phyloP scores from a whole-genome alignment of 257 asterid genomes.

The Pogostemon cablin region DNA sequence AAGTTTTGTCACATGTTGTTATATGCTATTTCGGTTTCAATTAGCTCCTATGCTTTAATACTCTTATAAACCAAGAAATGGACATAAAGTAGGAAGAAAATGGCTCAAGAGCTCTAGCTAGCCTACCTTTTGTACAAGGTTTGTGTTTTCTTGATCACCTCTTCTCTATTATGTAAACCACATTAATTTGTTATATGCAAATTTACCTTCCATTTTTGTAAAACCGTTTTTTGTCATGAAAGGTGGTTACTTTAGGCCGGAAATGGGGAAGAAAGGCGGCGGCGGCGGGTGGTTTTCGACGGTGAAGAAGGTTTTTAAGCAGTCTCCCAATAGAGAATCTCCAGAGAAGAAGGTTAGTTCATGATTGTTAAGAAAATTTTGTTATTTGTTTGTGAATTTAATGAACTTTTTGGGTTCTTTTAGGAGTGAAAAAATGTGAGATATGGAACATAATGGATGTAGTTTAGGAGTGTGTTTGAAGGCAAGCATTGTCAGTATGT shows the following conservation, averaged over 20 bases:
- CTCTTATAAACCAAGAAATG: constrained; percentile 30
- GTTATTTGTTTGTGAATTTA: background rate
- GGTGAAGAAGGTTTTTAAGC: constrained; percentile 83
- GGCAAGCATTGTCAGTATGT: constrained; percentile 11
- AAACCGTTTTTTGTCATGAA: background rate
- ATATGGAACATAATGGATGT: background rate
- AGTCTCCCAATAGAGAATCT: constrained; percentile 52
- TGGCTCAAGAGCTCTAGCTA: constrained; percentile 24
- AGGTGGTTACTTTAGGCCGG: constrained; percentile 31
- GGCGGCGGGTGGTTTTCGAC: constrained; percentile 78
- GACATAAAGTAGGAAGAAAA: constrained; percentile 16
- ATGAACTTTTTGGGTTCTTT: background rate
- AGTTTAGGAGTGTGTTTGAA: constrained; percentile 16
- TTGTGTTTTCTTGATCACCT: constrained; percentile 12
- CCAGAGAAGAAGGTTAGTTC: constrained; percentile 74
- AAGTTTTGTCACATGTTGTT: constrained; percentile 44
- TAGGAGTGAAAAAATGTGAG: background rate
- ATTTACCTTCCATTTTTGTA: too few relatives aligned
- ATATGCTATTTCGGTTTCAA: constrained; percentile 17
- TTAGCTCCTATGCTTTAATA: constrained; percentile 14
- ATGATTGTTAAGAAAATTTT: background rate
- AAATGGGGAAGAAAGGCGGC: constrained; percentile 75
- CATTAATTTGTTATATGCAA: too few relatives aligned
- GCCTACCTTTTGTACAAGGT: constrained; percentile 16
- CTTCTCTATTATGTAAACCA: too few relatives aligned